A percentile compares a stretch with the other conserved stretches of the same genome.
phyloP scores from a whole-genome alignment of 2,329 filamentous ascomycete genomes.

The Neopestalotiopsis sp. region DNA sequence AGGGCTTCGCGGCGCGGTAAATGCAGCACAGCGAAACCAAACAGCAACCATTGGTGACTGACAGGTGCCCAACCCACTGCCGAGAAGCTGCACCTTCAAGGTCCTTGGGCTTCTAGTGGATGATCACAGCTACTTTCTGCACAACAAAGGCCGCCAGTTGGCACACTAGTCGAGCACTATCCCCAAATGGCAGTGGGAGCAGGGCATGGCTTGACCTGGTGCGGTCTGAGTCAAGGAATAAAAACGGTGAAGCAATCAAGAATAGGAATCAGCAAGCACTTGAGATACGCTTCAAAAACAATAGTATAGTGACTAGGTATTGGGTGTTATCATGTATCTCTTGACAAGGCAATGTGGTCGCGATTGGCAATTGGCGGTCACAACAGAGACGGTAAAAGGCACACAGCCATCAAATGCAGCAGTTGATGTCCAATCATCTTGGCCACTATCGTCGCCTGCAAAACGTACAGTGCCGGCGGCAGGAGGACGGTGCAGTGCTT shows the following conservation, averaged over 20 bases:
- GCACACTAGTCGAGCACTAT: background rate
- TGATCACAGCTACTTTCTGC: slow-evolving; percentile 1
- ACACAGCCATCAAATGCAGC: background rate
- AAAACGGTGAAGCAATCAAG: background rate
- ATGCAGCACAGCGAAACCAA: background rate
- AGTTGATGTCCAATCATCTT: background rate
- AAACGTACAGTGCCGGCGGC: background rate
- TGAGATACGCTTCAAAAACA: background rate
- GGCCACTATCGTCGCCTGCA: background rate
- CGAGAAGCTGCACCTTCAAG: background rate
- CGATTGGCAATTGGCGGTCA: background rate
- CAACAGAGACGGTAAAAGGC: background rate
- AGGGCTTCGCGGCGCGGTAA: background rate
- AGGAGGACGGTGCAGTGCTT: background rate
- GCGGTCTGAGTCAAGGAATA: background rate
- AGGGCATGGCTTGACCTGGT: background rate
- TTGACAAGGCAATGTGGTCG: background rate
- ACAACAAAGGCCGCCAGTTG: background rate
- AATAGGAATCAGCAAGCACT: background rate
- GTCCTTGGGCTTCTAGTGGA: slow-evolving; percentile 1
- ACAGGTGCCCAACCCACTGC: background rate
- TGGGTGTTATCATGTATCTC: background rate
- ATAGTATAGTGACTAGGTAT: background rate
- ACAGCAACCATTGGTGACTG: background rate
- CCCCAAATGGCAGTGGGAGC: background rate